Conservation (phyloP, 2,329 filamentous ascomycete species). For the Colletotrichum ledebouriae region DNA sequence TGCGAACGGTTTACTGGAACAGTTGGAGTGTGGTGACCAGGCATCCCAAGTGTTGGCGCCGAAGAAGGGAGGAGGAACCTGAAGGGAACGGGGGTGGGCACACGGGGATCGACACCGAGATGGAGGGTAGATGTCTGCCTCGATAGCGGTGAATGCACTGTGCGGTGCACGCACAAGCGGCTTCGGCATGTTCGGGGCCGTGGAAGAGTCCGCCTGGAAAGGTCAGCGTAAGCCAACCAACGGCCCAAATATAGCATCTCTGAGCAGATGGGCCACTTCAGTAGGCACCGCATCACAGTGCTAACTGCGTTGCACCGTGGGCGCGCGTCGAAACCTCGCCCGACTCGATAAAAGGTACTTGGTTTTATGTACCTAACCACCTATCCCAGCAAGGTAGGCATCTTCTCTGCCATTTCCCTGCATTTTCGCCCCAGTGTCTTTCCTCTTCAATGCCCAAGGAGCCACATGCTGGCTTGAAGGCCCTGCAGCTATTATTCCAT, state of each 20-base stretch:
- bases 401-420: neutral
- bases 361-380: no score
- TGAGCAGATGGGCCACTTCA: neutral
- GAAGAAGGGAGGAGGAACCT: neutral
- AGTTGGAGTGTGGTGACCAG: conserved; percentile 20
- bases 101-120: conserved; percentile 12
- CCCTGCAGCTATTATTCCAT: conserved; percentile 8
- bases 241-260: conserved; percentile 15
- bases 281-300: conserved; percentile 10
- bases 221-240: neutral
- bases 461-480: neutral
- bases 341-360: conserved; percentile 4
- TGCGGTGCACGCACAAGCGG: conserved; percentile 13
- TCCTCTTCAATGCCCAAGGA: conserved; percentile 17
- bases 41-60: conserved; percentile 6
- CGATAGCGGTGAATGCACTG: conserved; percentile 19
- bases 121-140: neutral
- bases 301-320: neutral
- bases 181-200: conserved; percentile 29
- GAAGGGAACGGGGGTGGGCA: neutral
- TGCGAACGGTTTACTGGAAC: conserved; percentile 29
- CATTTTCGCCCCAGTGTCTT: conserved; percentile 1
- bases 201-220: neutral
- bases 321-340: conserved; percentile 26
- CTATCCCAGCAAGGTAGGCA: neutral